These are phyloP conservation scores for Sarcomyxa edulis DNA, from an alignment of 768 basidiomycete genomes.

Conservation along the genomic window DNA sequence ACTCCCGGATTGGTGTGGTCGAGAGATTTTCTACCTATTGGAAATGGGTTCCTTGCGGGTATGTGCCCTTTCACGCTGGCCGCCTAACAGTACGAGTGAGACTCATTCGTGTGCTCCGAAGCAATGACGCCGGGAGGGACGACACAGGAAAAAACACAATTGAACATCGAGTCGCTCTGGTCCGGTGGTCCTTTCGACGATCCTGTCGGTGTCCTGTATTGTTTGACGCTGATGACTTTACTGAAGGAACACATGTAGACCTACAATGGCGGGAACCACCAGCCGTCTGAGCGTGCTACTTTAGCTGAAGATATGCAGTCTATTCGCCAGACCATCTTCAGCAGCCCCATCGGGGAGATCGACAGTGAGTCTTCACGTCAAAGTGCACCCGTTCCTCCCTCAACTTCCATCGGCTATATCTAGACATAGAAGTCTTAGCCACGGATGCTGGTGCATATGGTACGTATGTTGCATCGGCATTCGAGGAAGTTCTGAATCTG, in stretches of 20 bases:
- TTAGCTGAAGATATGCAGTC: conserved; percentile 45
- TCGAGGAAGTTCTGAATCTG: background rate
- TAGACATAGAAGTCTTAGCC: conserved; percentile 53
- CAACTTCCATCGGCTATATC: no score
- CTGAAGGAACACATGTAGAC: conserved; percentile 28
- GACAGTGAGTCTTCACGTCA: conserved; percentile 31
- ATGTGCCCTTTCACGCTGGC: conserved; percentile 10
- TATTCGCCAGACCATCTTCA: conserved; percentile 54
- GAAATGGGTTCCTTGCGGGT: conserved; percentile 72
- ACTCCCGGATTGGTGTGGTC: conserved; percentile 50
- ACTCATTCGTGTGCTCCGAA: conserved; percentile 14
- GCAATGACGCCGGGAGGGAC: conserved; percentile 67
- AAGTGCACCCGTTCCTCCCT: background rate
- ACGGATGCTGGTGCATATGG: conserved; percentile 59
- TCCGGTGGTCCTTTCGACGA: conserved; percentile 68
- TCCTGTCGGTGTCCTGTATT: conserved; percentile 33
- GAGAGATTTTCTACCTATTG: conserved; percentile 60
- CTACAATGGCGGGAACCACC: conserved; percentile 70
- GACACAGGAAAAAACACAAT: conserved; percentile 50
- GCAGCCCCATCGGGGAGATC: conserved; percentile 53
- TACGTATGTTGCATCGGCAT: conserved; percentile 16
- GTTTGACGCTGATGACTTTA: background rate
- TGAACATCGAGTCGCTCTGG: conserved; percentile 79
- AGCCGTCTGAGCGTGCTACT: conserved; percentile 32
- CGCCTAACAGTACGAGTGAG: no score